Evolutionary conservation across 176 grass and related monocot genomes (phyloP), one percentile per base, ranked within the genome.

Genomic region (Oryza australiensis): DNA sequence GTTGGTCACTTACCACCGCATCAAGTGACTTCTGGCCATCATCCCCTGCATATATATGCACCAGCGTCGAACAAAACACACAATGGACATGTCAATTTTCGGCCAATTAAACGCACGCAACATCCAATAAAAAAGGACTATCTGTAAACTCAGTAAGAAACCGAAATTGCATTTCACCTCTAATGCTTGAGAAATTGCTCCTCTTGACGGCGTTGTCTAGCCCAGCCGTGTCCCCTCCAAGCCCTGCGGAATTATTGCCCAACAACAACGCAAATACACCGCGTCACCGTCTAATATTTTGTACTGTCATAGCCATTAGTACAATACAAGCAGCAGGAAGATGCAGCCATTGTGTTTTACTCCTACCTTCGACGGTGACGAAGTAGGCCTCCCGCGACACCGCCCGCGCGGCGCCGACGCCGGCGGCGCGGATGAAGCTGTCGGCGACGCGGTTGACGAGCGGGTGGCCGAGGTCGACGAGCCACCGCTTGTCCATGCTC

Each of bases 361-460:
- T 3, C 0, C 34, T 86, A 84, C 94, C 86, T 73, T 98, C 88
- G 60, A 88, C 79, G 22, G 86, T 72, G 75, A 87, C 85, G 88
- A 94, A 86, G 86, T 98, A 98, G 2, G 86, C 92, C 79, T 98
- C 92, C 27, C 90, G 72, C 12, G 95, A 90, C 9, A 93, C 88
- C 0, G 95, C 95, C 71, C 90, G 73, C 1, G 94, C 87, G 12
- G 95, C 95, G 0, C 95, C 95, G 62, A 94, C 88, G 10, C 92
- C 92, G 14, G 95, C 88, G 74, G 88, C 95, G 76, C 81, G 91
- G 75, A 95, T 84, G 68, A 98, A 98, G 88, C 92, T 95, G 82
- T 95, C 92, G 20, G 87, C 85, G 28, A 98, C 62, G 67, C 90
- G 84, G 87, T 90, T 91, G 84, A 98, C 62, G 23, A 94, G 90